Percentiles rank a stretch among this genome's conserved stretches.
These are phyloP conservation scores for Arthrobotrys entomopaga DNA, from an alignment of 2,329 filamentous ascomycete genomes.

Conservation along the genomic window DNA sequence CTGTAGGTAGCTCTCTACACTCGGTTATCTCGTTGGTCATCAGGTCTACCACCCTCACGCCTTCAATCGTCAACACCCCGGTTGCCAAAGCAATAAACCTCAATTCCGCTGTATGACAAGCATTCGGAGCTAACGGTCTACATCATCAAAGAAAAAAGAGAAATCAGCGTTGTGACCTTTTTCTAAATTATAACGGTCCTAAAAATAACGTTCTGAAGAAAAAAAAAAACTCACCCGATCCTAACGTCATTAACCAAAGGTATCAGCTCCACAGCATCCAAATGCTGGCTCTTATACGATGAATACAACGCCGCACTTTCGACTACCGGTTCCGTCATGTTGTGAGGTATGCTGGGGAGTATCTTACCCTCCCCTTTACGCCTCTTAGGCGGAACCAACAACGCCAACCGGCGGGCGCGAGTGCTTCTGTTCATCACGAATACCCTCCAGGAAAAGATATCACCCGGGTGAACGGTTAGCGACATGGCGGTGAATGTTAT, in stretches of 20 bases:
- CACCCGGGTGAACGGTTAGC: slow-evolving; percentile 70
- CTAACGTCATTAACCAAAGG: slow-evolving; percentile 79
- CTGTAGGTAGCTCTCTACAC: slow-evolving; percentile 76
- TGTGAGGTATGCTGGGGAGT: slow-evolving; percentile 60
- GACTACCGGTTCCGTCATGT: slow-evolving; percentile 72
- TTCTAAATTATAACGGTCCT: neutral
- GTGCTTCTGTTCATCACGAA: slow-evolving; percentile 78
- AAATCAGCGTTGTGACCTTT: slow-evolving; percentile 35
- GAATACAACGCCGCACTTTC: slow-evolving; percentile 78
- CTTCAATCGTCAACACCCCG: slow-evolving; percentile 77
- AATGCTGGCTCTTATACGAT: slow-evolving; percentile 73
- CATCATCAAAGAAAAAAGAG: neutral
- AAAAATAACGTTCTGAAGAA: neutral
- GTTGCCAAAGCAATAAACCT: slow-evolving; percentile 75
- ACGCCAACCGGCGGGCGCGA: slow-evolving; percentile 73
- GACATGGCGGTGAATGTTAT: slow-evolving; percentile 76
- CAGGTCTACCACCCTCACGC: slow-evolving; percentile 77
- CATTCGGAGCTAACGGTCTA: slow-evolving; percentile 73
- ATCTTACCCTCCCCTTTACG: slow-evolving; percentile 65
- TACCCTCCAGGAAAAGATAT: slow-evolving; percentile 77
- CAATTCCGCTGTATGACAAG: slow-evolving; percentile 78
- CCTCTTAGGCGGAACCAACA: slow-evolving; percentile 74
- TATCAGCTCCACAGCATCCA: slow-evolving; percentile 75
- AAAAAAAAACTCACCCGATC: slow-evolving; percentile 67
- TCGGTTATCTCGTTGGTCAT: slow-evolving; percentile 80